A percentile compares a stretch with the other conserved stretches of the same genome.
These are phyloP conservation scores for Sarocladiaceae sp. DNA, from an alignment of 2,329 filamentous ascomycete genomes.

Conservation along the genomic window DNA sequence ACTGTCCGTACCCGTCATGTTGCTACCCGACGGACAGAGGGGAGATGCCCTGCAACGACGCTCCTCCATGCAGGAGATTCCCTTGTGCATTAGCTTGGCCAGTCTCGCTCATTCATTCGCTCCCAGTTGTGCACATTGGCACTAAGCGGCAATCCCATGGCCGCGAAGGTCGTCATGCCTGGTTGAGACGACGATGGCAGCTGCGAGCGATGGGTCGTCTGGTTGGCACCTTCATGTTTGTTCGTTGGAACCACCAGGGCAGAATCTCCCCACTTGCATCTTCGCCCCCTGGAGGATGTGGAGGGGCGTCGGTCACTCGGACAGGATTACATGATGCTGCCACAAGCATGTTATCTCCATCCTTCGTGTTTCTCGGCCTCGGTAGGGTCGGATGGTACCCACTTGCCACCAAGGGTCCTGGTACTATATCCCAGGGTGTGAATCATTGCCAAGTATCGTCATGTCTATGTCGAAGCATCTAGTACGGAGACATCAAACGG, in stretches of 20 bases:
- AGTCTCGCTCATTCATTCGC: neutral
- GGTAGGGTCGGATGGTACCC: slow-evolving; percentile 1
- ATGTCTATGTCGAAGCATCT: too few relatives aligned
- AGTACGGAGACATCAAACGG: too few relatives aligned
- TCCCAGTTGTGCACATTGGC: neutral
- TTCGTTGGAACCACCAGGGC: too few relatives aligned
- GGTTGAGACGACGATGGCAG: too few relatives aligned
- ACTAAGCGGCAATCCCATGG: neutral
- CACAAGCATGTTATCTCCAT: neutral
- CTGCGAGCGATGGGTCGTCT: too few relatives aligned
- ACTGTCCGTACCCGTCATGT: neutral
- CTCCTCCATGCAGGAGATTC: neutral
- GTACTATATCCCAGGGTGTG: neutral
- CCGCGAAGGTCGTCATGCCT: slow-evolving; percentile 1
- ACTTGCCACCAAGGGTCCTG: neutral
- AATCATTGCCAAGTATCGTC: neutral
- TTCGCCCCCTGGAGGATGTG: neutral
- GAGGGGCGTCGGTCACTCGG: neutral
- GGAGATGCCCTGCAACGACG: neutral
- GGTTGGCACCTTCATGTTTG: too few relatives aligned
- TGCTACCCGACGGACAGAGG: neutral
- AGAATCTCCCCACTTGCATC: too few relatives aligned
- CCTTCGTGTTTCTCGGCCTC: neutral
- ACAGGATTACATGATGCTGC: neutral
- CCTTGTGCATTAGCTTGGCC: slow-evolving; percentile 3